A percentile compares a stretch with the other conserved stretches of the same genome.
Evolutionary conservation across 1,284 basidiomycete genomes (phyloP).

Genomic region (Inonotus hispidus): DNA sequence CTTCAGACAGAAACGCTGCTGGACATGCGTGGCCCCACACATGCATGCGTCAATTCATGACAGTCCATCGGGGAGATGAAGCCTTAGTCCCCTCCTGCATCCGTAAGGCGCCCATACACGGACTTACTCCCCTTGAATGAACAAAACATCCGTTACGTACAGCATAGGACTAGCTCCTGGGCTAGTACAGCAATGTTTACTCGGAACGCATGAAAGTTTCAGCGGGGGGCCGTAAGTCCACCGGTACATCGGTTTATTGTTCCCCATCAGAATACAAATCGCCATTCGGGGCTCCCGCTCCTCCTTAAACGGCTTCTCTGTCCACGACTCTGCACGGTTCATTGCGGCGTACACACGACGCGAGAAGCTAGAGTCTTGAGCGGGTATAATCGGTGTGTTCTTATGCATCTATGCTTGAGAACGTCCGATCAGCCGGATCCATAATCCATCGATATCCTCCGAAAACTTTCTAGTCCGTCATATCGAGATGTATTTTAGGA

Average conservation of each 20-base stretch:
- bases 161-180: too few species aligned
- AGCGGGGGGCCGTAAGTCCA: not conserved
- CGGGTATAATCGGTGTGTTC: not conserved
- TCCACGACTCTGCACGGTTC: not conserved
- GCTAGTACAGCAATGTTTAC: too few species aligned
- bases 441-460: not conserved
- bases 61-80: too few species aligned
- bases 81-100: too few species aligned
- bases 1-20: too few species aligned
- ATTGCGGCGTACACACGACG: not conserved
- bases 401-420: not conserved
- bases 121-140: too few species aligned
- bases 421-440: not conserved
- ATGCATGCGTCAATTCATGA: too few species aligned
- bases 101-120: too few species aligned
- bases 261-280: not conserved
- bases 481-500: not conserved
- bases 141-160: too few species aligned
- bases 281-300: not conserved
- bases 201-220: not conserved
- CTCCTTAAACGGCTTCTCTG: not conserved
- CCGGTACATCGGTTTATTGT: not conserved
- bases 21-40: too few species aligned
- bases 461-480: not conserved
- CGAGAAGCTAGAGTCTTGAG: not conserved